Conservation (phyloP, 176 grass and related monocot genomes). For the Carex pumila region DNA sequence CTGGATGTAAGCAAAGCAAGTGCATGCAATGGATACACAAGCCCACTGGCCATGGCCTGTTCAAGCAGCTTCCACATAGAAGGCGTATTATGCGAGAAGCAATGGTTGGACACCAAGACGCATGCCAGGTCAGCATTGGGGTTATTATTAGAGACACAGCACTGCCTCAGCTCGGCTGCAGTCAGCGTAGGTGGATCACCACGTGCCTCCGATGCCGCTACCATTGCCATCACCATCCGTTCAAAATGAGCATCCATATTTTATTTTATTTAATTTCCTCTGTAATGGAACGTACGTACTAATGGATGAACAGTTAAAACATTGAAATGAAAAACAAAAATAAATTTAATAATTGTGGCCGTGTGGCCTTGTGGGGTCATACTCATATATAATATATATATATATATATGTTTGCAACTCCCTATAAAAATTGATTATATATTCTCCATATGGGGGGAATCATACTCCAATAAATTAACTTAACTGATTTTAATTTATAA, state of each 20-base stretch:
- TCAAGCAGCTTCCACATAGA: slow-evolving; percentile 81
- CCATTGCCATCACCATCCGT: slow-evolving; percentile 48
- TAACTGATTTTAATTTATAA: neutral
- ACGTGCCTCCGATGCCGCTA: slow-evolving; percentile 67
- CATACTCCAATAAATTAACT: neutral
- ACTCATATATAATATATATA: no score
- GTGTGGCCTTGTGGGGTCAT: neutral
- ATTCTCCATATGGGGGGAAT: neutral
- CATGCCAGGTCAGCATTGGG: slow-evolving; percentile 57
- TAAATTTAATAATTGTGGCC: no score
- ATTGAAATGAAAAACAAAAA: no score
- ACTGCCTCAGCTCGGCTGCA: slow-evolving; percentile 54
- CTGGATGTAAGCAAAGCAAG: slow-evolving; percentile 81
- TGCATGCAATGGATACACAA: slow-evolving; percentile 62
- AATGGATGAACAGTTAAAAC: no score
- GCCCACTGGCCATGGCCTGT: slow-evolving; percentile 47
- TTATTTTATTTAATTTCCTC: no score
- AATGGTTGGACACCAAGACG: slow-evolving; percentile 85
- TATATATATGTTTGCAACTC: neutral
- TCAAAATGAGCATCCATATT: slow-evolving; percentile 31
- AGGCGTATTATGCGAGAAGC: slow-evolving; percentile 65
- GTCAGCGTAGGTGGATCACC: slow-evolving; percentile 49
- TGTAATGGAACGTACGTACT: no score
- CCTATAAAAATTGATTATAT: no score
- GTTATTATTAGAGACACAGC: slow-evolving; percentile 27